Evolutionary conservation across 139 green algal species (phyloP).

Genomic region (Nannochloris sp.): DNA sequence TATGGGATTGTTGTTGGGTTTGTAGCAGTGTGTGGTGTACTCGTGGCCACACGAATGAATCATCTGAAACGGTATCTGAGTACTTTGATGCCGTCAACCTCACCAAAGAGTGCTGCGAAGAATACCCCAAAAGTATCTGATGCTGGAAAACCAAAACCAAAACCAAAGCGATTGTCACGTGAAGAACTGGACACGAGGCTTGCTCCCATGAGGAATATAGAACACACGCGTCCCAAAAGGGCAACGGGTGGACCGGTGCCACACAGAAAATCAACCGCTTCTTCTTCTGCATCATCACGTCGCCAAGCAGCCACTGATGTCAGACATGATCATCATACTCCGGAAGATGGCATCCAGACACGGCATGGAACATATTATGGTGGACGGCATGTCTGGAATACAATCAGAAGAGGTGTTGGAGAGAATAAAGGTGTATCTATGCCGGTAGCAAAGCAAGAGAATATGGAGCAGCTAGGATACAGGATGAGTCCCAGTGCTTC

Average conservation of each 20-base stretch:
- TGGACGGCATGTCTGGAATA: constrained; percentile 12
- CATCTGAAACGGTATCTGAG: too few relatives aligned
- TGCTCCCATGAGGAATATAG: neutral
- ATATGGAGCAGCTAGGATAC: too few relatives aligned
- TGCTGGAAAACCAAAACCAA: neutral
- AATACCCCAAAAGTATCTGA: too few relatives aligned
- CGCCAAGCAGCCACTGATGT: too few relatives aligned
- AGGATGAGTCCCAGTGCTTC: neutral
- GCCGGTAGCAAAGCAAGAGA: too few relatives aligned
- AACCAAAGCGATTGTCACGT: neutral
- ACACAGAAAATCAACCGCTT: neutral
- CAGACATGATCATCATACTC: too few relatives aligned
- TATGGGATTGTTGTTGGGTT: too few relatives aligned
- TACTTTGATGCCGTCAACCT: neutral
- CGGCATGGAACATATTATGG: constrained; percentile 25
- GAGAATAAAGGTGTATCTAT: too few relatives aligned
- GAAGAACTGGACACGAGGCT: neutral
- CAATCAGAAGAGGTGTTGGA: constrained; percentile 19
- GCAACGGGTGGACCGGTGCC: neutral
- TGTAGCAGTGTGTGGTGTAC: too few relatives aligned
- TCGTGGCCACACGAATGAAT: too few relatives aligned
- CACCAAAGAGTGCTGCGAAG: neutral
- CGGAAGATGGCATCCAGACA: neutral
- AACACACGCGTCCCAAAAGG: neutral
- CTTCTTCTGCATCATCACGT: too few relatives aligned